Conservation (phyloP, 352 stramenopile genomes). For the Globisporangium orthogonon region DNA sequence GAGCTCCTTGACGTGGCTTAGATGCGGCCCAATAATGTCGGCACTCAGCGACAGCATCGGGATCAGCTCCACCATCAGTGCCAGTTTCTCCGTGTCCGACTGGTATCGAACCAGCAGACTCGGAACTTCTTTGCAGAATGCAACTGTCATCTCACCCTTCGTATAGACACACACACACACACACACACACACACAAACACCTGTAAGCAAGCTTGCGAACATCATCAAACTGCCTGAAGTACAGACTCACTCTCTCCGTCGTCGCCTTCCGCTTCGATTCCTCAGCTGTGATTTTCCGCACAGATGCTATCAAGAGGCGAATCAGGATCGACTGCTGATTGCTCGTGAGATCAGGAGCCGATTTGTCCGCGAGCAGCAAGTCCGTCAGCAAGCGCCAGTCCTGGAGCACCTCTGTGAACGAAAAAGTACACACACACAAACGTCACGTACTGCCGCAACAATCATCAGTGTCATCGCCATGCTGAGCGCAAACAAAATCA, state of each 20-base stretch:
- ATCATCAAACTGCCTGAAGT: not conserved
- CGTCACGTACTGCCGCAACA: conserved; percentile 8
- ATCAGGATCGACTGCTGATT: conserved; percentile 80
- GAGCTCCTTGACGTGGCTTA: conserved; percentile 56
- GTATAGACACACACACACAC: not conserved
- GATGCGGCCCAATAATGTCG: conserved; percentile 64
- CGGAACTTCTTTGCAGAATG: conserved; percentile 79
- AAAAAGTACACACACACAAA: not conserved
- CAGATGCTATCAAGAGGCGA: conserved; percentile 53
- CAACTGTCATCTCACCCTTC: conserved; percentile 71
- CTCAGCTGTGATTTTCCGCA: conserved; percentile 50
- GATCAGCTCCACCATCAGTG: conserved; percentile 67
- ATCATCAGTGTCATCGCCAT: conserved; percentile 2
- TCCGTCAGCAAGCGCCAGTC: conserved; percentile 75
- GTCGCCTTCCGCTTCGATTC: conserved; percentile 44
- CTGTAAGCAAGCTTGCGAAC: not conserved
- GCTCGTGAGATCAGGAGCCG: conserved; percentile 64
- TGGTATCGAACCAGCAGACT: conserved; percentile 71
- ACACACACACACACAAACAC: not conserved
- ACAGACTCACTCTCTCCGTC: conserved; percentile 36
- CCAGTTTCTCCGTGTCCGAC: conserved; percentile 73
- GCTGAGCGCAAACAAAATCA: conserved; percentile 8
- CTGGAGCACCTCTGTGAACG: conserved; percentile 61
- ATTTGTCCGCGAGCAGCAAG: conserved; percentile 75
- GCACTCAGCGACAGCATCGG: conserved; percentile 56